These are phyloP conservation scores for Phytophthora fragariaefolia DNA, from an alignment of 352 stramenopile species.

Conservation along the genomic window DNA sequence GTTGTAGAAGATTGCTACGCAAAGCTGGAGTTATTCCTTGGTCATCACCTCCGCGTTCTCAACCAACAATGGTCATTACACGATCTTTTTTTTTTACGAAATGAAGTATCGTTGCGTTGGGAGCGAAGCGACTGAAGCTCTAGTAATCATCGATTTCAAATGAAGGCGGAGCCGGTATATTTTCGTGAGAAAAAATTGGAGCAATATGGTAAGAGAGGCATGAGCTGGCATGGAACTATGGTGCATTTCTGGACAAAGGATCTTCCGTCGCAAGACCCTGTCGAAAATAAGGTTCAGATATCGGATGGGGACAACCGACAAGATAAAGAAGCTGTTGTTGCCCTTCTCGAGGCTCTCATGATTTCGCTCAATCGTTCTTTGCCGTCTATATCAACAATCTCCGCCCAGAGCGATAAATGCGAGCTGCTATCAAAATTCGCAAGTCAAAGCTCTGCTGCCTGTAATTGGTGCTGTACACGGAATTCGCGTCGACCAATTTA, in stretches of 20 bases:
- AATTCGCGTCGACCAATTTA: slow-evolving; percentile 1
- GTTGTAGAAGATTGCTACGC: neutral
- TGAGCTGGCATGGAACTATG: slow-evolving; percentile 14
- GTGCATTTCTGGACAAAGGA: slow-evolving; percentile 10
- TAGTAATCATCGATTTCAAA: slow-evolving; percentile 23
- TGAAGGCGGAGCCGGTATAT: slow-evolving; percentile 9
- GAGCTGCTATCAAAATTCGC: neutral
- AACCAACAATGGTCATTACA: slow-evolving; percentile 11
- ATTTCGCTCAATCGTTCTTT: neutral
- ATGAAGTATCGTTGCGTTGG: slow-evolving; percentile 3
- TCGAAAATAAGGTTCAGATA: slow-evolving; percentile 15
- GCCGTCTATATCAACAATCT: neutral
- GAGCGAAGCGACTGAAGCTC: slow-evolving; percentile 3
- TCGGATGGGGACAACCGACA: slow-evolving; percentile 12
- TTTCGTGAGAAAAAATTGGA: slow-evolving; percentile 6
- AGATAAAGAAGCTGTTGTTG: slow-evolving; percentile 14
- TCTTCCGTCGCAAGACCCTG: neutral
- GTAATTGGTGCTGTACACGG: slow-evolving; percentile 1
- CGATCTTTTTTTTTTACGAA: slow-evolving; percentile 1
- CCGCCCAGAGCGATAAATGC: slow-evolving; percentile 3
- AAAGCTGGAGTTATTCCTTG: slow-evolving; percentile 20
- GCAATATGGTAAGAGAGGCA: slow-evolving; percentile 1
- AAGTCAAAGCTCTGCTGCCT: neutral
- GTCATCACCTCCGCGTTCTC: slow-evolving; percentile 7
- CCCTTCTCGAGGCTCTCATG: neutral